Evolutionary conservation across 352 stramenopile genomes (phyloP).

Genomic region (Aphanomyces cochlioides): DNA sequence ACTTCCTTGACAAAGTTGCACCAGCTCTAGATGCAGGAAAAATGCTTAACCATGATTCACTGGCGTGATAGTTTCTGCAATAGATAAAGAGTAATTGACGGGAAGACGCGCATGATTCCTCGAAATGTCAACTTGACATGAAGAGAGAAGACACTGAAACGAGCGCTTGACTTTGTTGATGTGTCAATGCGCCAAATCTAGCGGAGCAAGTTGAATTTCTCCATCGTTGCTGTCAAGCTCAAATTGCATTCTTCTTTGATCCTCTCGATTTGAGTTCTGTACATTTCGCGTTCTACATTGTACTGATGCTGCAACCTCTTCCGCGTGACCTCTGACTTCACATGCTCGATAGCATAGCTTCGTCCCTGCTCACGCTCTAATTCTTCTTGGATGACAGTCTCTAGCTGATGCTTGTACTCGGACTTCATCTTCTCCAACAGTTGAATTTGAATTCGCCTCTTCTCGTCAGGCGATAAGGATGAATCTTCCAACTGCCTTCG

Average conservation of each 20-base stretch:
- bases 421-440: conserved; percentile 66
- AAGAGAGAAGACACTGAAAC: too few relatives aligned
- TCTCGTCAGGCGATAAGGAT: conserved; percentile 38
- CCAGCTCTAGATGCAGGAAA: too few relatives aligned
- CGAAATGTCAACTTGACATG: too few relatives aligned
- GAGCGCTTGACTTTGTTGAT: background rate
- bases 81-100: too few relatives aligned
- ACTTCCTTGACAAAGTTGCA: too few relatives aligned
- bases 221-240: conserved; percentile 53
- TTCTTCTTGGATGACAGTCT: conserved; percentile 53
- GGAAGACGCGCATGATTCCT: too few relatives aligned
- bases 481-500: conserved; percentile 45
- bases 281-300: conserved; percentile 46
- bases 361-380: conserved; percentile 58
- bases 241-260: conserved; percentile 63
- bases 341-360: conserved; percentile 49
- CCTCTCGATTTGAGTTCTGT: conserved; percentile 57
- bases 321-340: conserved; percentile 40
- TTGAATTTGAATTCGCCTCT: conserved; percentile 44
- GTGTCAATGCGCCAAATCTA: conserved; percentile 32
- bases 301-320: conserved; percentile 40
- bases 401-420: conserved; percentile 51
- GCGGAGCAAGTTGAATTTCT: conserved; percentile 68
- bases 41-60: too few relatives aligned
- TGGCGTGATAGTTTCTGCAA: too few relatives aligned